These are phyloP conservation scores for Stagonosporopsis cucurbitacearum DNA, from an alignment of 2,329 filamentous ascomycete species.

Conservation along the genomic window DNA sequence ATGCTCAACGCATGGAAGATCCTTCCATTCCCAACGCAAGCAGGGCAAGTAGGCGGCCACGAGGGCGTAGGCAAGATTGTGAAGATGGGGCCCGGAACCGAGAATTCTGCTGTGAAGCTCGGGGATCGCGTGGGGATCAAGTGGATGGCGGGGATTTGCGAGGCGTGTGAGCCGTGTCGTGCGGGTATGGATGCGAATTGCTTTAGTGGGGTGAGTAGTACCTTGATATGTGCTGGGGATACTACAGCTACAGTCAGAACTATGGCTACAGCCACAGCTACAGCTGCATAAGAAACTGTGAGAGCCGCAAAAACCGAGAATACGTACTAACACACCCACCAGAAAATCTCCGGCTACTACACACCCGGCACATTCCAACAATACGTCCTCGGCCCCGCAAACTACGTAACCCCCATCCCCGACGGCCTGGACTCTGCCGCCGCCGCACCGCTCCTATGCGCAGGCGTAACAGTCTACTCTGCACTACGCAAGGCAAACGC, in stretches of 20 bases:
- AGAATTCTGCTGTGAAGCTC: constrained; percentile 64
- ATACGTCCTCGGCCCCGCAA: constrained; percentile 68
- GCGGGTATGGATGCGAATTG: constrained; percentile 54
- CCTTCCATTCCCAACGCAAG: constrained; percentile 64
- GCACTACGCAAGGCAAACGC: constrained; percentile 68
- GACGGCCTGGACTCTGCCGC: constrained; percentile 64
- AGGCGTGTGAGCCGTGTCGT: constrained; percentile 42
- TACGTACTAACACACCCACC: not conserved
- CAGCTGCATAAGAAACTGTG: no score
- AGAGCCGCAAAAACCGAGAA: no score
- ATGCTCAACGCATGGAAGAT: constrained; percentile 60
- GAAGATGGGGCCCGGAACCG: constrained; percentile 67
- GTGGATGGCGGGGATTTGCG: constrained; percentile 67
- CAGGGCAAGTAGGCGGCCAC: constrained; percentile 71
- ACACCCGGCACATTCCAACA: constrained; percentile 76
- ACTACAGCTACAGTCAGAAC: no score
- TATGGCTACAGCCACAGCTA: no score
- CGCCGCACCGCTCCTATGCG: constrained; percentile 71
- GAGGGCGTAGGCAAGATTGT: constrained; percentile 72
- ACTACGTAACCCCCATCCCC: constrained; percentile 74
- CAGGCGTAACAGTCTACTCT: constrained; percentile 71
- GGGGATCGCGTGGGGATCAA: constrained; percentile 75
- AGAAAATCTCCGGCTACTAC: constrained; percentile 68
- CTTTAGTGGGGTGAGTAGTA: constrained; percentile 38
- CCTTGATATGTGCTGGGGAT: no score